Evolutionary conservation across 2,329 filamentous ascomycete species (phyloP).

Genomic region (Colletotrichum magnum): DNA sequence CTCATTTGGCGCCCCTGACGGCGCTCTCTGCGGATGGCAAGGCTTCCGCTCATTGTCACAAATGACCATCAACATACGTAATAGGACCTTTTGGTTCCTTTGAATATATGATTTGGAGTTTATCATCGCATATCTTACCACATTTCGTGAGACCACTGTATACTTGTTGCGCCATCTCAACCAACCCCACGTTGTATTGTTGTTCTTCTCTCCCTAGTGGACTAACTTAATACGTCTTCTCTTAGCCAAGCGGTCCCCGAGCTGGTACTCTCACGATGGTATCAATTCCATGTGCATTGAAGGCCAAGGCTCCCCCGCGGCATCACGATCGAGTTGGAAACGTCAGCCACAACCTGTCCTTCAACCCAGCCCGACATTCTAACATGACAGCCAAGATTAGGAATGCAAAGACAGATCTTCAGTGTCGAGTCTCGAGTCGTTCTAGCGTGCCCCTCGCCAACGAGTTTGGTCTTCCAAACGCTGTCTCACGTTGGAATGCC

Average conservation of each 20-base stretch:
- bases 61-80: neutral
- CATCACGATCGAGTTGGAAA: neutral
- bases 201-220: no score
- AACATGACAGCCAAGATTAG: constrained; percentile 6
- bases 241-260: no score
- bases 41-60: neutral
- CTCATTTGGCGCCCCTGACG: neutral
- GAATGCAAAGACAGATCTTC: constrained; percentile 23
- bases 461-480: neutral
- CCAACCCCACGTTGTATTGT: no score
- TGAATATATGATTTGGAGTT: constrained; percentile 29
- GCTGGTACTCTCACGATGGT: no score
- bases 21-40: neutral
- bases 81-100: constrained; percentile 1
- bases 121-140: neutral
- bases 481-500: constrained; percentile 31
- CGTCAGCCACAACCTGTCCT: constrained; percentile 26
- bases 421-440: neutral
- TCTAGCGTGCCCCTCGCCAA: neutral
- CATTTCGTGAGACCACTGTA: neutral
- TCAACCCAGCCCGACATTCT: neutral
- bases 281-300: no score
- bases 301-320: no score
- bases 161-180: neutral
- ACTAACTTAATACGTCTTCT: neutral